Percentiles rank a stretch among this genome's conserved stretches.
These are phyloP conservation scores for Brassica rapa DNA, from an alignment of 345 rosid genomes.

Conservation along the genomic window DNA sequence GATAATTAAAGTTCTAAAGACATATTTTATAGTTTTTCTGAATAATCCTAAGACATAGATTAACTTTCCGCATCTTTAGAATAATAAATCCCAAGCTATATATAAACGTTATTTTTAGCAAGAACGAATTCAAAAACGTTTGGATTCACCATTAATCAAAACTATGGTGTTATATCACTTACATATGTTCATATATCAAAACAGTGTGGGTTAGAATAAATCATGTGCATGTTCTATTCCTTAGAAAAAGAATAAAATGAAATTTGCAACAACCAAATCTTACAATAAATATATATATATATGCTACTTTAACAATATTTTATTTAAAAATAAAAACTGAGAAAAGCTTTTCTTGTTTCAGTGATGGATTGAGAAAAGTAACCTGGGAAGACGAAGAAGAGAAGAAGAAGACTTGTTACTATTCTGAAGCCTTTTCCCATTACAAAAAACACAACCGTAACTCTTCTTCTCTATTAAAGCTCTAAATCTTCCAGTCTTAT, in stretches of 20 bases:
- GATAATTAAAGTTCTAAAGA: background rate
- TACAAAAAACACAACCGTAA: constrained; percentile 20
- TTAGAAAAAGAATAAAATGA: constrained; percentile 1
- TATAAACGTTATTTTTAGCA: background rate
- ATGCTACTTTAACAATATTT: background rate
- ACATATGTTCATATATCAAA: background rate
- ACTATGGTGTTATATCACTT: background rate
- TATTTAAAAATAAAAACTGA: background rate
- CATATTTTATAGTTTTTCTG: no score
- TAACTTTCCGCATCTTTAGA: constrained; percentile 19
- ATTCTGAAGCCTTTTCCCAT: constrained; percentile 36
- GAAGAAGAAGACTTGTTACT: constrained; percentile 31
- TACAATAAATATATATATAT: background rate
- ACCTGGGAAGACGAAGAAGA: constrained; percentile 36
- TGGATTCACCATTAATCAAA: background rate
- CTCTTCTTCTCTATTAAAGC: constrained; percentile 14
- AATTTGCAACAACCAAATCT: constrained; percentile 8
- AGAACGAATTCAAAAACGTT: background rate
- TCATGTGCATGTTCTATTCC: background rate
- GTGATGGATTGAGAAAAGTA: constrained; percentile 21
- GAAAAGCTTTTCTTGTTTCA: constrained; percentile 10
- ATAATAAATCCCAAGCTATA: constrained; percentile 1
- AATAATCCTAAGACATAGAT: constrained; percentile 1
- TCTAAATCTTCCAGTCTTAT: constrained; percentile 4
- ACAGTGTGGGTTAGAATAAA: background rate